Percentiles rank a stretch among this genome's conserved stretches.
phyloP scores from a whole-genome alignment of 352 stramenopile genomes.

The Phytophthora cryptogea region DNA sequence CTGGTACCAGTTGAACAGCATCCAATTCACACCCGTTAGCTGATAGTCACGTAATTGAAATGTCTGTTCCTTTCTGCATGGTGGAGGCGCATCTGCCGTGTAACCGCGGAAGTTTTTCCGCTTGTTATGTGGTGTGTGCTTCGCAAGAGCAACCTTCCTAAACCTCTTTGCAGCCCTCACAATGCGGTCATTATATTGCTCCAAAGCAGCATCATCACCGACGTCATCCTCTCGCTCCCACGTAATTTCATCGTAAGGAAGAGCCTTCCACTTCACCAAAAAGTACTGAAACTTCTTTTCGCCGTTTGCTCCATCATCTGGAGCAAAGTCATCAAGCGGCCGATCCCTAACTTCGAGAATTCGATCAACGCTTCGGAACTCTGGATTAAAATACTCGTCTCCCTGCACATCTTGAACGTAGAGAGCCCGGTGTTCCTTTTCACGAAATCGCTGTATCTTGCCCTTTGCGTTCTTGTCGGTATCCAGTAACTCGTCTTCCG shows the following conservation, averaged over 20 bases:
- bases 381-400: slow-evolving; percentile 92
- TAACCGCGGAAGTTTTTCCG: slow-evolving; percentile 83
- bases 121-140: slow-evolving; percentile 41
- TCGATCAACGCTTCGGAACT: slow-evolving; percentile 89
- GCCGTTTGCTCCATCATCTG: slow-evolving; percentile 42
- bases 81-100: slow-evolving; percentile 55
- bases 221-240: slow-evolving; percentile 99
- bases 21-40: slow-evolving; percentile 99
- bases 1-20: slow-evolving; percentile 99
- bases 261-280: slow-evolving; percentile 98
- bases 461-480: slow-evolving; percentile 86
- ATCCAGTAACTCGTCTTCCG: slow-evolving; percentile 77
- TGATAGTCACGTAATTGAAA: slow-evolving; percentile 98
- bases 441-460: slow-evolving; percentile 87
- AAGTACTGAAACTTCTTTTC: slow-evolving; percentile 90
- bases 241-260: slow-evolving; percentile 97
- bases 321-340: slow-evolving; percentile 69
- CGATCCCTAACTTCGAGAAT: slow-evolving; percentile 87
- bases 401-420: slow-evolving; percentile 58
- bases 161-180: slow-evolving; percentile 53
- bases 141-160: slow-evolving; percentile 46
- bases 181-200: slow-evolving; percentile 83
- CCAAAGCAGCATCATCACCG: slow-evolving; percentile 75
- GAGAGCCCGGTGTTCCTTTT: slow-evolving; percentile 65
- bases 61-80: slow-evolving; percentile 57